Conservation (phyloP, 139 green algal species). For the Eudorina sp. region DNA sequence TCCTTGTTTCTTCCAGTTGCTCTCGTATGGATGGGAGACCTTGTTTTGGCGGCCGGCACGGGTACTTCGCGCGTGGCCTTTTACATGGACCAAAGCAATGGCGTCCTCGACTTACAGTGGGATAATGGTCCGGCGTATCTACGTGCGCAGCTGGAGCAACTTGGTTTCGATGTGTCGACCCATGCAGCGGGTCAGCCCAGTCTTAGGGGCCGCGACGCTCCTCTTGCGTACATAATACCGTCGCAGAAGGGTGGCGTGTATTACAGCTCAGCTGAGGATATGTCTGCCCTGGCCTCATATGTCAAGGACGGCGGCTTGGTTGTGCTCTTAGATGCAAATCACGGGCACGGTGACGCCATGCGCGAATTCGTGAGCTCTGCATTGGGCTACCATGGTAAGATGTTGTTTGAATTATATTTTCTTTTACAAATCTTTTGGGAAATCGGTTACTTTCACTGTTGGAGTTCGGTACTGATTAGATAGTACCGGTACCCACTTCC, state of each 20-base stretch:
- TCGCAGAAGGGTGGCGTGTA: not conserved
- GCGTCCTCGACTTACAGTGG: slow-evolving; percentile 3
- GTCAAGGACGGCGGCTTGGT: not conserved
- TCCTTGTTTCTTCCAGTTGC: not conserved
- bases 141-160: not conserved
- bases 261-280: slow-evolving; percentile 29
- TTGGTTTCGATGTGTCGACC: not conserved
- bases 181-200: too few species aligned
- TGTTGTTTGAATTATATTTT: too few species aligned
- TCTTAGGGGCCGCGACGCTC: too few species aligned
- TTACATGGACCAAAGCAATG: not conserved
- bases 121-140: not conserved
- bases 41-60: not conserved
- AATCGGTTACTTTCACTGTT: too few species aligned
- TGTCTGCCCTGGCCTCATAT: not conserved
- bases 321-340: not conserved
- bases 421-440: too few species aligned
- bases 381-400: not conserved
- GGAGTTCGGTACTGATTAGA: too few species aligned
- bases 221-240: slow-evolving; percentile 19
- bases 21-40: not conserved
- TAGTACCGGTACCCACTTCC: too few species aligned
- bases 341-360: not conserved
- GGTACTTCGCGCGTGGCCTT: not conserved
- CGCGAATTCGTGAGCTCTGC: not conserved